Evolutionary conservation across 495 filamentous ascomycete species (phyloP).

Genomic region (Pyrenopolyporus hunteri): DNA sequence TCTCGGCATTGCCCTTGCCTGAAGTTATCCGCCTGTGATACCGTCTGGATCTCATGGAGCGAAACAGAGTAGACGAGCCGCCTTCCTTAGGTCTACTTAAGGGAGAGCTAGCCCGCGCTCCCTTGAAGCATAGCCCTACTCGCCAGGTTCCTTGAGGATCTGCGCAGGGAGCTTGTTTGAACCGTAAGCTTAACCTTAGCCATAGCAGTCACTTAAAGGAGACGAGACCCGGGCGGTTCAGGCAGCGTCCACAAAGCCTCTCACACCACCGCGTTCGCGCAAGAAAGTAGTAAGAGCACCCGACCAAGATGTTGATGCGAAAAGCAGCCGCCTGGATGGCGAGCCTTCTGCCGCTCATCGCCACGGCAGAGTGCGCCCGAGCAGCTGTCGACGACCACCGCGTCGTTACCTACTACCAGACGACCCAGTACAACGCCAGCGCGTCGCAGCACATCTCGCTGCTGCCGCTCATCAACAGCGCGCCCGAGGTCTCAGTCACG

Average conservation of each 20-base stretch:
- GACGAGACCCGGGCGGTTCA: not conserved
- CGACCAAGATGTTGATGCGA: slow-evolving; percentile 22
- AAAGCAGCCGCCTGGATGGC: slow-evolving; percentile 21
- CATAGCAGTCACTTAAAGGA: slow-evolving; percentile 17
- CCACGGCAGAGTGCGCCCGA: slow-evolving; percentile 3
- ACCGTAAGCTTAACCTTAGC: not conserved
- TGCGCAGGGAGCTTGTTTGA: slow-evolving; percentile 4
- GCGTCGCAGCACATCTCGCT: slow-evolving; percentile 68
- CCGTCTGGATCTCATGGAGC: slow-evolving; percentile 16
- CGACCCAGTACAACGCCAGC: slow-evolving; percentile 61
- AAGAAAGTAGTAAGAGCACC: not conserved
- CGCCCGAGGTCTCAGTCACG: slow-evolving; percentile 57
- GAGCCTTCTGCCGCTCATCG: slow-evolving; percentile 26
- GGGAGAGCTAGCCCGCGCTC: slow-evolving; percentile 8
- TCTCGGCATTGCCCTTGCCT: slow-evolving; percentile 14
- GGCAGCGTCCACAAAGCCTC: not conserved
- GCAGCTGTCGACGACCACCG: slow-evolving; percentile 40
- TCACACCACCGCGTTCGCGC: not conserved
- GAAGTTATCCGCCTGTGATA: slow-evolving; percentile 6
- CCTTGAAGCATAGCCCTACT: slow-evolving; percentile 17
- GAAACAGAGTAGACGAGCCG: not conserved
- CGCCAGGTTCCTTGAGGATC: slow-evolving; percentile 3
- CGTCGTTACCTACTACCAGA: slow-evolving; percentile 76
- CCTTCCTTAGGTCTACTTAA: slow-evolving; percentile 8
- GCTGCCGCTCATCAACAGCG: slow-evolving; percentile 69